These are phyloP conservation scores for Lachnellula cervina DNA, from an alignment of 2,329 filamentous ascomycete genomes.

Conservation along the genomic window DNA sequence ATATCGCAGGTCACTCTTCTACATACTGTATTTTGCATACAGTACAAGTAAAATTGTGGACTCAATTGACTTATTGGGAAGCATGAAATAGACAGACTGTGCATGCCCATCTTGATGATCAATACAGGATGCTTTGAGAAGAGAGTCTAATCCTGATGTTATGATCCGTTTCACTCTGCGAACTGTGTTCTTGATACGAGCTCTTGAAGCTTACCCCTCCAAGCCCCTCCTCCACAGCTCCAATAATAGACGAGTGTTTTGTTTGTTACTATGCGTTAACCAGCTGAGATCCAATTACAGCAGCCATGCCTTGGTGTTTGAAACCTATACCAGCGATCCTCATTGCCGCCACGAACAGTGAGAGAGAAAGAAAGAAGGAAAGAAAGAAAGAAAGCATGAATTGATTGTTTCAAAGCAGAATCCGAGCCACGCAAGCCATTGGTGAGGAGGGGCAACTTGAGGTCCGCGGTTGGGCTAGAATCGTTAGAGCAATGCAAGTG, in stretches of 20 bases:
- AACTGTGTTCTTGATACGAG: not conserved
- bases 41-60: too few relatives aligned
- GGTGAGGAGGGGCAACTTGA: not conserved
- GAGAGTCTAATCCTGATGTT: not conserved
- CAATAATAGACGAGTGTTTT: too few relatives aligned
- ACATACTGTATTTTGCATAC: too few relatives aligned
- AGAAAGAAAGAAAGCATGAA: not conserved
- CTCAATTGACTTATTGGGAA: too few relatives aligned
- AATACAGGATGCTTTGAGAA: not conserved
- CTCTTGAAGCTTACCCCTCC: not conserved
- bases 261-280: too few relatives aligned
- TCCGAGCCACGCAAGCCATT: slow-evolving; percentile 2
- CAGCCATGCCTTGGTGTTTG: not conserved
- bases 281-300: not conserved
- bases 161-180: not conserved
- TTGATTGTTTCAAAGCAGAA: not conserved
- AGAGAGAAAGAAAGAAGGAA: too few relatives aligned
- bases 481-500: not conserved
- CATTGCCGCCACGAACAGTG: not conserved
- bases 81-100: not conserved
- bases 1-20: too few relatives aligned
- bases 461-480: not conserved
- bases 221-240: not conserved
- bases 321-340: not conserved
- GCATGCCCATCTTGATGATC: not conserved